Percentiles rank a stretch among this genome's conserved stretches.
These are phyloP conservation scores for Globisporangium nagaii DNA, from an alignment of 352 stramenopile genomes.

Conservation along the genomic window DNA sequence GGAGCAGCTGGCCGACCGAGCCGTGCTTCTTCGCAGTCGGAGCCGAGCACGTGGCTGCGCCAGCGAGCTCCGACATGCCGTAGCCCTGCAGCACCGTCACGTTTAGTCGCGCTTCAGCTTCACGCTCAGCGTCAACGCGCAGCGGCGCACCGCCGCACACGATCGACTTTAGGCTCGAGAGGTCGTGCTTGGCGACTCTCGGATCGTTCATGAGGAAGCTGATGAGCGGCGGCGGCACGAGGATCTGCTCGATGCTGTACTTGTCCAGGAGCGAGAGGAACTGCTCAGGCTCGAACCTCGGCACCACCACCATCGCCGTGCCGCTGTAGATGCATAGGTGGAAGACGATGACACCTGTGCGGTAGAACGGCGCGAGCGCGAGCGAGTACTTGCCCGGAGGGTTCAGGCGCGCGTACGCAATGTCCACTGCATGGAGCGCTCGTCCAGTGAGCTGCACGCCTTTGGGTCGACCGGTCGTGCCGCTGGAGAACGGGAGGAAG, in stretches of 20 bases:
- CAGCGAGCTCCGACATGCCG: constrained; percentile 42
- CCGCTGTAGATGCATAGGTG: constrained; percentile 67
- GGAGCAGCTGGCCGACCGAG: constrained; percentile 21
- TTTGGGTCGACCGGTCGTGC: constrained; percentile 88
- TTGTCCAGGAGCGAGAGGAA: constrained; percentile 76
- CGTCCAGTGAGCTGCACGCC: constrained; percentile 84
- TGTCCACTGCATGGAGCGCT: constrained; percentile 74
- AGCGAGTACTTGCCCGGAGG: constrained; percentile 63
- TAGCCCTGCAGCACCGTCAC: constrained; percentile 37
- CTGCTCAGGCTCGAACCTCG: constrained; percentile 77
- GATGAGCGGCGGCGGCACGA: constrained; percentile 81
- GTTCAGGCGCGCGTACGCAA: constrained; percentile 48
- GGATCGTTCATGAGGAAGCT: constrained; percentile 77
- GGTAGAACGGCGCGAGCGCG: constrained; percentile 90
- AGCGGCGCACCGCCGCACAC: constrained; percentile 83
- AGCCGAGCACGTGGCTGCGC: constrained; percentile 1
- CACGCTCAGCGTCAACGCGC: constrained; percentile 50
- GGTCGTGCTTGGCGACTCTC: constrained; percentile 83
- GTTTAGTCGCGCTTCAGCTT: constrained; percentile 50
- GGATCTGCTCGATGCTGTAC: constrained; percentile 47
- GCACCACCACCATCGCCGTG: constrained; percentile 72
- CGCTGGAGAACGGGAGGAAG: constrained; percentile 87
- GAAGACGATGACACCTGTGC: constrained; percentile 85
- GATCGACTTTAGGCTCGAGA: constrained; percentile 63
- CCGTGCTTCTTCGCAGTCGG: too few relatives aligned